Percentiles rank a stretch among this genome's conserved stretches.
phyloP scores from a whole-genome alignment of 73 alveolate genomes.

The Stentor roeselii region DNA sequence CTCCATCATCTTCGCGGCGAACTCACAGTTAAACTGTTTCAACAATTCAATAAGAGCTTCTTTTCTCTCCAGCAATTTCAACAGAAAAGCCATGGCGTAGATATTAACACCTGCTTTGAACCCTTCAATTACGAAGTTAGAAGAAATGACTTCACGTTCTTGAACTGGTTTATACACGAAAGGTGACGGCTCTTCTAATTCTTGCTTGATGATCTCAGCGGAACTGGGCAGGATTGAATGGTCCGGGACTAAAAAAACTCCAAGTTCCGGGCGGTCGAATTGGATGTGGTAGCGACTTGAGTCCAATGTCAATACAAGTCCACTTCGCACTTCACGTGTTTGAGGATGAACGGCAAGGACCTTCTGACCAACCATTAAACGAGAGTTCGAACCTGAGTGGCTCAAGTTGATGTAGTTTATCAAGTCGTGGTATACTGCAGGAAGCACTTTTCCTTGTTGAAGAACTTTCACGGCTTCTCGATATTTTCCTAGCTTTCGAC shows the following conservation, averaged over 20 bases:
- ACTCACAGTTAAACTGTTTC: neutral
- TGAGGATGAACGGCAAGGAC: slow-evolving; percentile 67
- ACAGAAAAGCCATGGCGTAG: slow-evolving; percentile 23
- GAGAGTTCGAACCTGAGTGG: slow-evolving; percentile 31
- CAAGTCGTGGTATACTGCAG: slow-evolving; percentile 31
- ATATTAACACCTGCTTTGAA: slow-evolving; percentile 26
- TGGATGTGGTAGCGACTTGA: slow-evolving; percentile 38
- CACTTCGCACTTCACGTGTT: slow-evolving; percentile 52
- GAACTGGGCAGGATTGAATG: slow-evolving; percentile 37
- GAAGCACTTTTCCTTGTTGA: slow-evolving; percentile 40
- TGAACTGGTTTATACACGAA: slow-evolving; percentile 8
- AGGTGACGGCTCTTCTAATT: neutral
- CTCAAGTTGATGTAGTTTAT: slow-evolving; percentile 36
- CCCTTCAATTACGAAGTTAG: slow-evolving; percentile 4
- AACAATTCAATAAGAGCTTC: slow-evolving; percentile 19
- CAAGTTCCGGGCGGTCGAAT: slow-evolving; percentile 64
- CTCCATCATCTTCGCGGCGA: neutral
- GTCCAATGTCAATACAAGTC: slow-evolving; percentile 54
- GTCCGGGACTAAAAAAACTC: slow-evolving; percentile 41
- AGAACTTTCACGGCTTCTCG: slow-evolving; percentile 42
- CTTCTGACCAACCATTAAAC: slow-evolving; percentile 57
- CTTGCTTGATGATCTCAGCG: slow-evolving; percentile 34
- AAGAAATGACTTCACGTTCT: slow-evolving; percentile 13
- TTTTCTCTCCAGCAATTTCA: slow-evolving; percentile 18
- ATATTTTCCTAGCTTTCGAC: slow-evolving; percentile 31